Evolutionary conservation across 176 grass and related monocot species (phyloP), one percentile per base, ranked within the genome.

Genomic region (barley (Hordeum vulgare)): DNA sequence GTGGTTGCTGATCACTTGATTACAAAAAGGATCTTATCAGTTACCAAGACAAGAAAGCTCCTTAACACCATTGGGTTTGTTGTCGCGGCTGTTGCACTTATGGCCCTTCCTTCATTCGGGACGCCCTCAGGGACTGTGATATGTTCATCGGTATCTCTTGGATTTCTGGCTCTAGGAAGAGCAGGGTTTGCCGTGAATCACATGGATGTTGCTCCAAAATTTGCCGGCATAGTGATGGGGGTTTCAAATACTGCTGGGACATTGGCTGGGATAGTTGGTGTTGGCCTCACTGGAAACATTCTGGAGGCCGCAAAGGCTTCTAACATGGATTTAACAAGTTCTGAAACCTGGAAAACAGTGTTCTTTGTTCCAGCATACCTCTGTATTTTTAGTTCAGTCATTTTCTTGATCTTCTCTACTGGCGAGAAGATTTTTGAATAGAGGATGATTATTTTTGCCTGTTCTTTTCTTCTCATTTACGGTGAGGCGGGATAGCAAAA

Each of bases 401-500:
- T 72, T 45, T 72, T 72, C 69, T 72, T 72, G 69, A 72, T 72
- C 42, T 72, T 72, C 69, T 72, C 69, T 27, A 72, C 69, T 26
- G 69, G 39, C 17, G 69, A 45, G 40, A 72, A 72, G 69, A 45
- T 72, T 72, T 44, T 74, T 4, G 70, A 74, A 74, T 72, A 72
- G 69, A 75, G 35, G 81, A 64, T 40, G 45, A 28, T 61, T 44
- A 77, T 66, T 81, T 74, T 79, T 78, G 1, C 44, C 37, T 37
- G 4, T 49, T 61, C 23, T 71, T 86, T 78, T 49, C 23, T 64
- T 73, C 29, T 72, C 21, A 66, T 65, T 79, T 66, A 66, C 1
- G 4, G 26, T 18, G 59, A 74, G 81, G 34, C 14, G 60, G 59
- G 81, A 84, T 88, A 89, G 60, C 18, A 68, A 75, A 42, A 80